Conservation (phyloP, 768 basidiomycete genomes). For the Lyophyllum atratum region DNA sequence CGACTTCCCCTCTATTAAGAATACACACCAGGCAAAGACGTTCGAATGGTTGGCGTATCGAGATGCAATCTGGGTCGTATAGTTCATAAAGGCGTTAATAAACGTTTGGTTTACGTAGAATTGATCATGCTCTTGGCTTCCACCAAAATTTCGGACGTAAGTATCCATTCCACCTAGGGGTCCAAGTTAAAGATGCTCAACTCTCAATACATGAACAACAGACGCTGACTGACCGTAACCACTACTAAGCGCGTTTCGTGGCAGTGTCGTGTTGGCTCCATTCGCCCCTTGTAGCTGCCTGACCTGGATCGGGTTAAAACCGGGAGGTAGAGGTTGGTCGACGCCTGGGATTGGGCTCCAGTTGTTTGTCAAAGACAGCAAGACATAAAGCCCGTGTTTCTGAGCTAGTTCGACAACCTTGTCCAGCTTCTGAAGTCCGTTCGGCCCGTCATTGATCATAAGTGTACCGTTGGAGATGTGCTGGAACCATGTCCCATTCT, state of each 20-base stretch:
- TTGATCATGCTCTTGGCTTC: conserved; percentile 50
- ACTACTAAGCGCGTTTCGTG: conserved; percentile 59
- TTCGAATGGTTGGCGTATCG: conserved; percentile 56
- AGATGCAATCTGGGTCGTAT: conserved; percentile 52
- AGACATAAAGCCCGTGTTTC: conserved; percentile 51
- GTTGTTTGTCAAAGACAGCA: conserved; percentile 62
- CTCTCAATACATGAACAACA: not conserved
- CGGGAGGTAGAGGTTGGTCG: conserved; percentile 13
- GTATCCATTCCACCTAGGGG: conserved; percentile 62
- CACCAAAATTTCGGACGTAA: conserved; percentile 55
- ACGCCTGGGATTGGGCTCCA: conserved; percentile 37
- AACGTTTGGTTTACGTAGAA: conserved; percentile 58
- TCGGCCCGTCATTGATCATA: conserved; percentile 58
- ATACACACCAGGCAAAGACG: conserved; percentile 51
- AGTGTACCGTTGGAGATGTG: conserved; percentile 53
- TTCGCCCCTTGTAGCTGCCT: conserved; percentile 23
- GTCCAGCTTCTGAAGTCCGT: conserved; percentile 66
- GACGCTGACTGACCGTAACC: conserved; percentile 50
- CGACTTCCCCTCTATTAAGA: not conserved
- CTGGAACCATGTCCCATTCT: conserved; percentile 67
- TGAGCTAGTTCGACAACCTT: conserved; percentile 55
- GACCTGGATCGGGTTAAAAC: conserved; percentile 52
- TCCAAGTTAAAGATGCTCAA: not conserved
- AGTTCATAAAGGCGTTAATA: conserved; percentile 56
- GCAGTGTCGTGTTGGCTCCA: conserved; percentile 32